phyloP scores from a whole-genome alignment of 2,329 filamentous ascomycete genomes.

The Colletotrichum musicola region DNA sequence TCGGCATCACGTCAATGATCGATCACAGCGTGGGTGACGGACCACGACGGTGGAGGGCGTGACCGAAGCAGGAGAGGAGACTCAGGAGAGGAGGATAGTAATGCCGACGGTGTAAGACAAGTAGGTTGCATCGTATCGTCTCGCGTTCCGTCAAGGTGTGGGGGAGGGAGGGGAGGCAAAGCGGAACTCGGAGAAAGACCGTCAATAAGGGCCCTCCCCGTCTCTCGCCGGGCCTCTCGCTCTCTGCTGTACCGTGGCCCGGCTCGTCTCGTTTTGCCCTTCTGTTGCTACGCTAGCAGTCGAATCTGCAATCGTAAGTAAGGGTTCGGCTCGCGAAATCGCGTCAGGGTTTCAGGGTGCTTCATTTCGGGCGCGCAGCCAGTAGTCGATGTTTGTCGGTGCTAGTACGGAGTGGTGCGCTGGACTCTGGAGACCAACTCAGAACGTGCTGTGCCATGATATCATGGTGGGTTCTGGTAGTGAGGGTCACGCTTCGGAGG shows the following conservation, averaged over 20 bases:
- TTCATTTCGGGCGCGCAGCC: conserved; percentile 24
- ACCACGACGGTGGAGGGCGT: conserved; percentile 2
- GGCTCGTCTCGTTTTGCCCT: conserved; percentile 9
- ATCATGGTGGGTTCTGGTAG: conserved; percentile 35
- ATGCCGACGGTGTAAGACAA: conserved; percentile 29
- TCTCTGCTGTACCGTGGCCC: neutral
- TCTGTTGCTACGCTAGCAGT: neutral
- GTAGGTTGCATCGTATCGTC: conserved; percentile 27
- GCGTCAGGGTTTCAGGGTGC: conserved; percentile 10
- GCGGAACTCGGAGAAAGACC: conserved; percentile 29
- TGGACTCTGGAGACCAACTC: conserved; percentile 12
- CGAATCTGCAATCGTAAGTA: conserved; percentile 3
- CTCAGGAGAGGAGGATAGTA: neutral
- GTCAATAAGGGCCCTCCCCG: neutral
- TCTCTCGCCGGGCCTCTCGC: too few relatives aligned
- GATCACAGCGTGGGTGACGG: too few relatives aligned
- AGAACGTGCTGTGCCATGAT: conserved; percentile 35
- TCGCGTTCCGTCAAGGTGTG: conserved; percentile 34
- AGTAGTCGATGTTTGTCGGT: conserved; percentile 33
- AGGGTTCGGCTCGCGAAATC: conserved; percentile 23
- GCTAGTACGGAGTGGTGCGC: conserved; percentile 22
- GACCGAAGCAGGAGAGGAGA: conserved; percentile 14
- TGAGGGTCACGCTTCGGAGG: conserved; percentile 30
- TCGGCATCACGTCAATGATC: conserved; percentile 1
- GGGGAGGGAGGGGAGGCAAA: conserved; percentile 18